Evolutionary conservation across 2,329 filamentous ascomycete genomes (phyloP).

Genomic region (Lasiodiplodia citricola): DNA sequence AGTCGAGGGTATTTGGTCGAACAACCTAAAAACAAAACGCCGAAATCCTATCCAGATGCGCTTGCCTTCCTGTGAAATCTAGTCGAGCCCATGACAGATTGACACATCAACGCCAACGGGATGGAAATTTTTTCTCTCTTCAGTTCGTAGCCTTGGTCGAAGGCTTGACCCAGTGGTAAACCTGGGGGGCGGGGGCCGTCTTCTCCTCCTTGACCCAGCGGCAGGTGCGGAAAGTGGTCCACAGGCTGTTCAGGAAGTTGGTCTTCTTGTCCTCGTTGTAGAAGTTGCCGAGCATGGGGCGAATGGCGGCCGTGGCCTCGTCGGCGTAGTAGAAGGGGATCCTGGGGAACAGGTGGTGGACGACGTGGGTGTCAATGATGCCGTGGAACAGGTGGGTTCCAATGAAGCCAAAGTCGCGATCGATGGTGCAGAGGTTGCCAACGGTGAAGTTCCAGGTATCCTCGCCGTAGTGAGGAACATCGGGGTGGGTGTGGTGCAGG

Average conservation of each 20-base stretch:
- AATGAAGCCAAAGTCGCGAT: constrained; percentile 69
- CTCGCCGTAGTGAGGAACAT: constrained; percentile 63
- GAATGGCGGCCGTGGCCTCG: constrained; percentile 63
- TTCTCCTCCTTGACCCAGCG: constrained; percentile 25
- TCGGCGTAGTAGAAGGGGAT: constrained; percentile 68
- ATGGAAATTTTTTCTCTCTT: background rate
- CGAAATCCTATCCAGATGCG: constrained; percentile 6
- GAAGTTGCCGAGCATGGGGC: constrained; percentile 60
- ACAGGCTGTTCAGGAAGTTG: constrained; percentile 25
- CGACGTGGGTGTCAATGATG: constrained; percentile 68
- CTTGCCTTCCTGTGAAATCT: background rate
- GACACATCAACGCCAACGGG: background rate
- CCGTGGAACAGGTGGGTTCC: constrained; percentile 70
- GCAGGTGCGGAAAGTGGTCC: constrained; percentile 23
- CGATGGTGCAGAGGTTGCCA: constrained; percentile 67
- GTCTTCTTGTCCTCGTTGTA: constrained; percentile 53
- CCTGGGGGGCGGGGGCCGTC: background rate
- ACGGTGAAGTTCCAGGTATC: constrained; percentile 67
- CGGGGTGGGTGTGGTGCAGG: constrained; percentile 71
- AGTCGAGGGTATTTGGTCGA: constrained; percentile 6
- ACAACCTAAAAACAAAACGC: constrained; percentile 16
- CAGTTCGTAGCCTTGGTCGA: constrained; percentile 13
- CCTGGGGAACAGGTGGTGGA: constrained; percentile 66
- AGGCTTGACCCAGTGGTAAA: constrained; percentile 17
- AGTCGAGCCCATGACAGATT: background rate